Evolutionary conservation across 345 rosid genomes (phyloP).

Genomic region (Arabis alpina): DNA sequence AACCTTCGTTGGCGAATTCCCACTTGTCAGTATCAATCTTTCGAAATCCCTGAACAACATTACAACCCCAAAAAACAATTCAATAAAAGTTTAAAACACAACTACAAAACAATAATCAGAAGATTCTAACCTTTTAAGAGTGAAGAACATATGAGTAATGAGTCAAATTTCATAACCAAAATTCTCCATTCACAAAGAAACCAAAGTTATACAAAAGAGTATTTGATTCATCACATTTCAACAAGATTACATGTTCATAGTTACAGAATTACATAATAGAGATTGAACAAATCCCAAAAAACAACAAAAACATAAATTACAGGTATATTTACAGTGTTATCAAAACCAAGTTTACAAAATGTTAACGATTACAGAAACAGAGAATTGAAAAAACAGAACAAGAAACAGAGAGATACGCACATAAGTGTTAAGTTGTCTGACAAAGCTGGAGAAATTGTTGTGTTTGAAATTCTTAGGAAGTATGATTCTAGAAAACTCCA

Average conservation of each 20-base stretch:
- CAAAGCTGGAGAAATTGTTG: constrained; percentile 96
- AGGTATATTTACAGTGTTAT: constrained; percentile 29
- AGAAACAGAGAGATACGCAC: constrained; percentile 63
- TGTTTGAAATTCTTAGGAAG: constrained; percentile 96
- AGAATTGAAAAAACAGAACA: constrained; percentile 19
- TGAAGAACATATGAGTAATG: background rate
- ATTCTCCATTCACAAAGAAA: constrained; percentile 7
- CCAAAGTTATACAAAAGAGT: constrained; percentile 26
- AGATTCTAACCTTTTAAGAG: constrained; percentile 6
- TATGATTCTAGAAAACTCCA: constrained; percentile 72
- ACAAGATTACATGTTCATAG: constrained; percentile 25
- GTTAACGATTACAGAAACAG: constrained; percentile 21
- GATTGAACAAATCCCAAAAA: constrained; percentile 15
- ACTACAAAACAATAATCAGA: no score
- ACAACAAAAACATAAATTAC: constrained; percentile 18
- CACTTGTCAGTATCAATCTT: constrained; percentile 86
- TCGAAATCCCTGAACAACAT: constrained; percentile 72
- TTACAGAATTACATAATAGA: background rate
- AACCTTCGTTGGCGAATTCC: constrained; percentile 93
- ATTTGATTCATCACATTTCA: constrained; percentile 3
- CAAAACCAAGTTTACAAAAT: constrained; percentile 33
- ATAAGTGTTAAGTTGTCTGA: constrained; percentile 95
- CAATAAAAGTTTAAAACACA: no score
- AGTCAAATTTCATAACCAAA: background rate
- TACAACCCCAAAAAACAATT: background rate